These are phyloP conservation scores for Eruca vesicaria DNA, from an alignment of 441 rosid genomes.

Conservation along the genomic window DNA sequence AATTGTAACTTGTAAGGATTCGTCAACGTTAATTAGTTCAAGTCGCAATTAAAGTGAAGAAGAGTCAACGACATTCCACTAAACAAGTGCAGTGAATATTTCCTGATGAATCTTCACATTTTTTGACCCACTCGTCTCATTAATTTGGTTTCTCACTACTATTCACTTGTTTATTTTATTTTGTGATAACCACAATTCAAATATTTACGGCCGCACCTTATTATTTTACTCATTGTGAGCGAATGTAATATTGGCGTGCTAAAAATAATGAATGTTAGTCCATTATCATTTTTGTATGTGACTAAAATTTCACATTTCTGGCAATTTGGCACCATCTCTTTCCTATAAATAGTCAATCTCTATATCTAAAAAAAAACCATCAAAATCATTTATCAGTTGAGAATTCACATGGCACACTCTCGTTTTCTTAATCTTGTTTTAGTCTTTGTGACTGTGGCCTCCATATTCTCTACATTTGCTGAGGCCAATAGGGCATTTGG, in stretches of 20 bases:
- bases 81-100: slow-evolving; percentile 17
- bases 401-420: slow-evolving; percentile 30
- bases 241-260: not conserved
- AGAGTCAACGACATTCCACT: slow-evolving; percentile 19
- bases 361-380: slow-evolving; percentile 7
- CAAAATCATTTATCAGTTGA: slow-evolving; percentile 12
- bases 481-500: slow-evolving; percentile 41
- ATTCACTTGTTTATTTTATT: not conserved
- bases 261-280: not conserved
- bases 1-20: not conserved
- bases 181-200: slow-evolving; percentile 1
- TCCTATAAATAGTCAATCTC: slow-evolving; percentile 23
- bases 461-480: slow-evolving; percentile 25
- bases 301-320: not conserved
- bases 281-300: not conserved
- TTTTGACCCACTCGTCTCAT: not conserved
- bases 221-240: slow-evolving; percentile 4
- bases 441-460: slow-evolving; percentile 36
- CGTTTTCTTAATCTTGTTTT: slow-evolving; percentile 20
- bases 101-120: not conserved
- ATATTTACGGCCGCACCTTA: slow-evolving; percentile 9
- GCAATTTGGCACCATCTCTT: slow-evolving; percentile 12
- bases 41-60: slow-evolving; percentile 11
- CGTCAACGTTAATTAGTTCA: slow-evolving; percentile 33
- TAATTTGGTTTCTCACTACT: slow-evolving; percentile 19